These are phyloP conservation scores for Cicer arietinum DNA, from an alignment of 306 rosid genomes.

Conservation along the genomic window DNA sequence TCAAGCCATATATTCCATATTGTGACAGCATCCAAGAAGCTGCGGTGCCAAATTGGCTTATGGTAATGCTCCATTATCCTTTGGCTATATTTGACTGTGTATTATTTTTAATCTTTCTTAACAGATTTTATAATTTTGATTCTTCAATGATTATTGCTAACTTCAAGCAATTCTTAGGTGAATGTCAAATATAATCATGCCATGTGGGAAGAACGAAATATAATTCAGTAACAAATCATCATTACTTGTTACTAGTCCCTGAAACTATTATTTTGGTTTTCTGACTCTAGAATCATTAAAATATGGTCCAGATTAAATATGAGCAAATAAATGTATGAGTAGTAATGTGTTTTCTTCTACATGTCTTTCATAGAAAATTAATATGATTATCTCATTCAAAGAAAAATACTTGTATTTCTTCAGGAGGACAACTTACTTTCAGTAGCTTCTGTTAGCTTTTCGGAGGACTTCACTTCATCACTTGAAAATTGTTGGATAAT, in stretches of 20 bases:
- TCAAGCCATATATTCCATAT: constrained; percentile 92
- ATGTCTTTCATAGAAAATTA: neutral
- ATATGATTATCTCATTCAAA: constrained; percentile 33
- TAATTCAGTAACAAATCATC: neutral
- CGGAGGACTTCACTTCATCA: constrained; percentile 63
- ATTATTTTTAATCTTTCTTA: neutral
- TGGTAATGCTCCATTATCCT: constrained; percentile 55
- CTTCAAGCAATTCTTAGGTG: neutral
- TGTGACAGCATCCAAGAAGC: constrained; percentile 79
- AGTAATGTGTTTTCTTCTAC: constrained; percentile 5
- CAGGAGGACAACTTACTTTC: constrained; percentile 78
- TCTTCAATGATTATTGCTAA: constrained; percentile 23
- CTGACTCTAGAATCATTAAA: constrained; percentile 8
- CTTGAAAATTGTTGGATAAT: constrained; percentile 74
- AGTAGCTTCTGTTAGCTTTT: constrained; percentile 80
- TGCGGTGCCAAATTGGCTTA: constrained; percentile 78
- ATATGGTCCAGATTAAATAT: constrained; percentile 26
- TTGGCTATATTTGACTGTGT: constrained; percentile 29
- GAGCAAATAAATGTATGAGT: constrained; percentile 18
- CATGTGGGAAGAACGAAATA: constrained; percentile 28
- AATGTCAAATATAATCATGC: constrained; percentile 30
- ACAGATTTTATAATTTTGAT: constrained; percentile 16
- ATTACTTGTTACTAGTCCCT: constrained; percentile 22
- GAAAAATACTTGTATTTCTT: constrained; percentile 28
- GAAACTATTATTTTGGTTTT: constrained; percentile 37